Evolutionary conservation across 306 rosid species (phyloP), one percentile per base, ranked within the genome.

Genomic region (Trifolium dubium): DNA sequence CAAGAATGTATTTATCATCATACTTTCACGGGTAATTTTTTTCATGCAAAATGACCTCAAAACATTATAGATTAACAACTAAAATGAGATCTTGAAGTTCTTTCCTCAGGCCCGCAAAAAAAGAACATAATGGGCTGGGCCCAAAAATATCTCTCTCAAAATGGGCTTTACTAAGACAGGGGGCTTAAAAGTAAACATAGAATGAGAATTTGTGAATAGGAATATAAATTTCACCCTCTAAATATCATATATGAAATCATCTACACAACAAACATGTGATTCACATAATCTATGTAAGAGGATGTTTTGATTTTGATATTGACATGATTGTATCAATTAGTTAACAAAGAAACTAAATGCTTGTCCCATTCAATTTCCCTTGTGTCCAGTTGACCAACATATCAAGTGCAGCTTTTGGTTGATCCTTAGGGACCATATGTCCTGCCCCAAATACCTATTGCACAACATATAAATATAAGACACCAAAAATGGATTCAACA

Each of bases 381-480:
- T 63, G 80, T 86, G 86, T 92, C 96, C 98, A 90, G 28, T 50
- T 82, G 43, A 63, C 81, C 40, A 92, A 82, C 98, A 92, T 87
- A 28, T 88, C 74, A 63, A 92, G 82, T 66, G 98, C 86, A 30
- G 89, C 96, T 84, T 90, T 83, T 49, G 98, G 94, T 89, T 92
- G 98, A 83, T 92, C 97, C 98, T 88, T 92, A 32, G 96, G 96
- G 40, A 92, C 98, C 98, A 92, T 78, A 73, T 92, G 98, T 64
- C 98, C 98, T 19, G 98, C 97, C 12, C 49, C 75, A 74, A 84
- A 76, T 29, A 90, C 92, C 93, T 86, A 31, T 71, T 34, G 7
- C 49, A 80, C 78, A 80, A 44, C 4, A 9, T 64, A 49, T 4
- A 34, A 34, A n/a, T 62, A 34, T n/a, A 34, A 8, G 4, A 6